Evolutionary conservation across 2,329 filamentous ascomycete genomes (phyloP), one percentile per base, ranked within the genome.

Genomic region (Chaetomium strumarium): DNA sequence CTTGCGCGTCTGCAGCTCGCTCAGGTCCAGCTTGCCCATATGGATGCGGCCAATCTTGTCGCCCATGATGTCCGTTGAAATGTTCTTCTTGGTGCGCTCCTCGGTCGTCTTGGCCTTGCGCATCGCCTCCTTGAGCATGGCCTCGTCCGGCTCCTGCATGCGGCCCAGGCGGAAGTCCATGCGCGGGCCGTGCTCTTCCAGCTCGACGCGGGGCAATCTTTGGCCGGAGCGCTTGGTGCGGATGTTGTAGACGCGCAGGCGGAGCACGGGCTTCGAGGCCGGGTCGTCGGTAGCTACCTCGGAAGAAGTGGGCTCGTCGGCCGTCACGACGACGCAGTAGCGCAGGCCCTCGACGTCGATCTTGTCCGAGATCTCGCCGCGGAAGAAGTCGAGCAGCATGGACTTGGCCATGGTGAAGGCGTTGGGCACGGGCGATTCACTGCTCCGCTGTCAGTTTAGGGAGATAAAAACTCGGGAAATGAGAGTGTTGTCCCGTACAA

Each of bases 1-100:
- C 83, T 99, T 99, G 67, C 93, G 85, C 49, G 91, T 95, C 77
- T 99, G 93, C 70, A 99, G 71, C 63, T 86, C 81, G 66, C 77
- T 78, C 54, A 99, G 79, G 72, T 99, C 90, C 72, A 96, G 90
- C 75, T 86, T 90, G 65, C 88, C 90, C 55, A 95, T 72, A 70
- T 99, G 93, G 58, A 99, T 87, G 62, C 90, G 85, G 58, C 92
- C 93, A 59, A 97, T 79, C 84, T 97, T 97, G 72, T 99, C 93
- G 68, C 93, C 93, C 74, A 99, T 90, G 40, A 84, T 72, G 69
- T 97, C 91, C 52, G 88, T 95, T 50, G 84, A 81, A 63, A 99
- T 86, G 71, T 99, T 99, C 86, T 99, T 99, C 86, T 96, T 97
- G 56, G 86, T 85, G 72, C 79, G 77, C 73, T 88, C 85, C 73